These are phyloP conservation scores for Naegleria lovaniensis DNA, from an alignment of 208 protist genomes.

Conservation along the genomic window DNA sequence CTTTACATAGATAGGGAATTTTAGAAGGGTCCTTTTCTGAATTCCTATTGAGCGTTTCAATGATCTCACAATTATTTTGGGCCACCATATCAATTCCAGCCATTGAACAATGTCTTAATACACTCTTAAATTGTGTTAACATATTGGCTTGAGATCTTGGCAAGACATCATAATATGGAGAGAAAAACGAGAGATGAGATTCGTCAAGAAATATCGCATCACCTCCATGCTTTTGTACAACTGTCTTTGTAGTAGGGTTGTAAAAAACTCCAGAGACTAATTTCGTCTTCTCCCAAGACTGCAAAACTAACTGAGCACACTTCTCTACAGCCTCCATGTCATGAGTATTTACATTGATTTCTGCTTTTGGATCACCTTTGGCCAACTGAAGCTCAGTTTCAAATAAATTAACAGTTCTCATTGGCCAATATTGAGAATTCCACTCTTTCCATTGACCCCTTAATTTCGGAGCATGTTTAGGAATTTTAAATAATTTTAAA, in stretches of 20 bases:
- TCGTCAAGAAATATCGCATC: background rate
- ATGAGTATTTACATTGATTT: background rate
- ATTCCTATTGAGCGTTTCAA: background rate
- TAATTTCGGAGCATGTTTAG: background rate
- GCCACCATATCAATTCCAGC: background rate
- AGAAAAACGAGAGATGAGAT: background rate
- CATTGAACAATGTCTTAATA: background rate
- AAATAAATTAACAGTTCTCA: background rate
- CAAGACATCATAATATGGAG: background rate
- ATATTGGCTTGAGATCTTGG: background rate
- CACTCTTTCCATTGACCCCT: background rate
- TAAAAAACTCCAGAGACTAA: background rate
- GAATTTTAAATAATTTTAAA: background rate
- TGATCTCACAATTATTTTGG: background rate
- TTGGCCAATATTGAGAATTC: background rate
- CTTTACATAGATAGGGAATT: constrained; percentile 70
- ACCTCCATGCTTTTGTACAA: background rate
- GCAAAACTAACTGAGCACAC: background rate
- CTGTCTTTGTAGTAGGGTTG: background rate
- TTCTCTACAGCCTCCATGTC: background rate
- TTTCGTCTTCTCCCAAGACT: background rate
- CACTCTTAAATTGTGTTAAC: background rate
- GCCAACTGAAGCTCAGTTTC: background rate
- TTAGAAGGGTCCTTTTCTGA: background rate
- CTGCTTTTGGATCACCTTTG: background rate